A percentile compares a stretch with the other conserved stretches of the same genome.
These are phyloP conservation scores for Fusarium bulbicola DNA, from an alignment of 2,329 filamentous ascomycete species.

Conservation along the genomic window DNA sequence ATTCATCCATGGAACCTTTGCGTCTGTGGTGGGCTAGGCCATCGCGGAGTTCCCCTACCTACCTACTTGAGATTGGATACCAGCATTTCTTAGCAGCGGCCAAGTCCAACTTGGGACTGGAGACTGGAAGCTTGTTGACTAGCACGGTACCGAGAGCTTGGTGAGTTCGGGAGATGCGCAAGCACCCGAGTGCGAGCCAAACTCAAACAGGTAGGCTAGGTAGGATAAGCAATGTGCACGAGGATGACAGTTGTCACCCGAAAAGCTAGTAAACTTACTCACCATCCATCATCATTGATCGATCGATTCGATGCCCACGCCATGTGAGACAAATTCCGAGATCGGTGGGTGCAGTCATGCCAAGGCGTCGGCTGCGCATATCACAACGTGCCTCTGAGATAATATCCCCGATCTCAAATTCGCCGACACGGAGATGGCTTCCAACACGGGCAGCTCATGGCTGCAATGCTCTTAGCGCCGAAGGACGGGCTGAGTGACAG, in stretches of 20 bases:
- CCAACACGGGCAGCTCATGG: not conserved
- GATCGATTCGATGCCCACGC: not conserved
- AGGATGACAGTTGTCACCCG: slow-evolving; percentile 12
- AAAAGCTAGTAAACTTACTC: slow-evolving; percentile 2
- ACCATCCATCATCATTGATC: not conserved
- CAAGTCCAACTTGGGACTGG: slow-evolving; percentile 17
- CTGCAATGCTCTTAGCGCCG: not conserved
- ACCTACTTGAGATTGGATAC: not conserved
- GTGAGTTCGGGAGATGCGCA: slow-evolving; percentile 34
- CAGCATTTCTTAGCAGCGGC: slow-evolving; percentile 9
- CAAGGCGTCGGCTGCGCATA: not conserved
- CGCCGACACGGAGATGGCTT: not conserved
- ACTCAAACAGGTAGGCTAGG: slow-evolving; percentile 19
- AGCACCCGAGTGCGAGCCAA: slow-evolving; percentile 19
- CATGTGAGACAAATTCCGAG: not conserved
- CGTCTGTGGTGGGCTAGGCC: not conserved
- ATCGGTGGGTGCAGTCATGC: not conserved
- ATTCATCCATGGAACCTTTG: not conserved
- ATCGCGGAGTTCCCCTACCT: not conserved
- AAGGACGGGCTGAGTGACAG: not conserved
- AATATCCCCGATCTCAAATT: not conserved
- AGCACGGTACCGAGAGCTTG: slow-evolving; percentile 16
- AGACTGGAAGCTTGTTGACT: slow-evolving; percentile 3
- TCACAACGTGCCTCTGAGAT: not conserved
- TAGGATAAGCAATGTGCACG: slow-evolving; percentile 6